Evolutionary conservation across 495 filamentous ascomycete genomes (phyloP).

Genomic region (Cercophora scortea): DNA sequence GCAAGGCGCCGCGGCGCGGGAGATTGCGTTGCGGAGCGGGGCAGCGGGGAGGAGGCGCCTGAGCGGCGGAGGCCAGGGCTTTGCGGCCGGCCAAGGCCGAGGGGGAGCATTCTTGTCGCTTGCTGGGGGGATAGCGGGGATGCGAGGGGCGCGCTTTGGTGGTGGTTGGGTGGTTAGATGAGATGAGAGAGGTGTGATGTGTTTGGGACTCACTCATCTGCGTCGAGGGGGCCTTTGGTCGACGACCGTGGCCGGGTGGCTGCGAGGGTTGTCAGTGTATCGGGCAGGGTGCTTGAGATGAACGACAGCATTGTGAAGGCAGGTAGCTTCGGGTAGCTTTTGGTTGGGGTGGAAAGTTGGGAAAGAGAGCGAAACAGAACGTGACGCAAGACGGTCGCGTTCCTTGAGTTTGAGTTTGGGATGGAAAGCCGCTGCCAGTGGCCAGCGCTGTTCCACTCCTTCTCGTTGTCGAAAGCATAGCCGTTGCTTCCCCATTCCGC

Average conservation of each 20-base stretch:
- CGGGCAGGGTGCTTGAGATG: no score
- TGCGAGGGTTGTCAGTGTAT: conserved; percentile 12
- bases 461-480: no score
- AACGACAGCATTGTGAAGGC: no score
- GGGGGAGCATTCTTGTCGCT: conserved; percentile 1
- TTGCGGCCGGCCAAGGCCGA: background rate
- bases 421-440: background rate
- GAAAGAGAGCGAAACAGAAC: no score
- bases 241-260: conserved; percentile 41
- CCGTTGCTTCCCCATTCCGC: no score
- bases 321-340: no score
- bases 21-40: conserved; percentile 17
- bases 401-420: background rate
- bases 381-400: no score
- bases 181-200: background rate
- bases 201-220: conserved; percentile 38
- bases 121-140: conserved; percentile 17
- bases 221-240: conserved; percentile 51
- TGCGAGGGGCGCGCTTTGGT: conserved; percentile 15
- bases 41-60: conserved; percentile 13
- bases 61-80: conserved; percentile 6
- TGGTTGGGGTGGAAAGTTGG: no score
- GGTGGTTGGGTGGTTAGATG: conserved; percentile 1
- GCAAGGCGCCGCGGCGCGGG: conserved; percentile 10
- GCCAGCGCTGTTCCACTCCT: no score